Evolutionary conservation across 2,329 filamentous ascomycete genomes (phyloP), one percentile per base, ranked within the genome.

Genomic region (Venturiaceae sp.): DNA sequence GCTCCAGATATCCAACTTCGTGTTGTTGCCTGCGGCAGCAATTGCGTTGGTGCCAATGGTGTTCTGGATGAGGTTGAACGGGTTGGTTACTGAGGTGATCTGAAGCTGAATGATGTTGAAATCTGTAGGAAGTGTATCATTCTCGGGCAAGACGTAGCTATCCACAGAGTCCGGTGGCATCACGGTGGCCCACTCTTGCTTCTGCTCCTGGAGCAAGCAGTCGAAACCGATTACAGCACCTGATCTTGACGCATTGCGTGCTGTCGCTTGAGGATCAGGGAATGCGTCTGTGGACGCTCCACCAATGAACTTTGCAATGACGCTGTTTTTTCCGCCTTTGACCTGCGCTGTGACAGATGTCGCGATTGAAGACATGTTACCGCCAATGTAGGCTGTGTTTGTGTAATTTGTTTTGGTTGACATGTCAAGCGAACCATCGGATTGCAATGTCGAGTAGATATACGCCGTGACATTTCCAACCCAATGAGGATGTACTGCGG

Each of bases 251-350:
- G 84, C 84, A 5, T 76, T 67, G 59, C 75, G 75, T 1, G 87
- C 87, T 1, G 77, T 74, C 1, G 68, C 64, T 59, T 80, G 73
- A 0, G 86, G 80, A 61, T 85, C 72, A 0, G 72, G 61, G 65
- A 88, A 90, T 0, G 84, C 85, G 68, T 90, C 87, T 0, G 80
- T 80, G 1, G 86, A 87, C 3, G 87, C 86, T 53, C 77, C 80
- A 30, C 87, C 87, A 16, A 90, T 77, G 63, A 80, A 89, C 65
- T 90, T 90, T 52, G 77, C 80, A 50, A 89, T 70, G 1, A 75
- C 80, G 3, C 81, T 75, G 0, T 77, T 77, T 62, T 80, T 66
- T 1, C 81, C 80, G 2, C 78, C 77, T 32, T 71, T 72, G 6
- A 88, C 72, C 1, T 69, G 72, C 30, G 86, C 75, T 9, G 74